phyloP scores from a whole-genome alignment of 768 basidiomycete genomes.

The Paxillus ammoniavirescens region DNA sequence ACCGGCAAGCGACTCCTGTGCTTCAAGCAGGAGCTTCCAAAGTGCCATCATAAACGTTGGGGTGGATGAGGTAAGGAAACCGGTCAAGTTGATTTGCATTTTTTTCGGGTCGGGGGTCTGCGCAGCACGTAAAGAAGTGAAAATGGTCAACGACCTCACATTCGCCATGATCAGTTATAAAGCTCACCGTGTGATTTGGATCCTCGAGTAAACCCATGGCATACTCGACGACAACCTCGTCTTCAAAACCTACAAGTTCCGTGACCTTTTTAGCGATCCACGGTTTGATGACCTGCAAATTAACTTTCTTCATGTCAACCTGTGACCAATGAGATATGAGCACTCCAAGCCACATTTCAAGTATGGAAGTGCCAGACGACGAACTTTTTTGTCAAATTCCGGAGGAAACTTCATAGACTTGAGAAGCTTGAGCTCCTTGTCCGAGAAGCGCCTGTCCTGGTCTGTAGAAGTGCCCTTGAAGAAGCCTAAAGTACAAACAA shows the following conservation, averaged over 20 bases:
- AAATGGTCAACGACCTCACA: not conserved
- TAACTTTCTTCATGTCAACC: conserved; percentile 97
- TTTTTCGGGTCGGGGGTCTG: conserved; percentile 90
- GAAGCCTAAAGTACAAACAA: conserved; percentile 50
- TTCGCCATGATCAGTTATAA: not conserved
- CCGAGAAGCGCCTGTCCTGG: conserved; percentile 90
- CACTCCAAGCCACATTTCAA: not conserved
- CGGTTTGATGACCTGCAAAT: conserved; percentile 84
- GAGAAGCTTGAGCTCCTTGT: conserved; percentile 90
- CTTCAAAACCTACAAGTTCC: conserved; percentile 90
- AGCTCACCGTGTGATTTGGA: conserved; percentile 70
- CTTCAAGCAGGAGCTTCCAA: conserved; percentile 92
- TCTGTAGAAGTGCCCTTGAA: conserved; percentile 91
- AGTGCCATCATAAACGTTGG: conserved; percentile 82
- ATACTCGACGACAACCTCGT: conserved; percentile 96
- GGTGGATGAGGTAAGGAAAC: conserved; percentile 89
- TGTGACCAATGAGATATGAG: conserved; percentile 23
- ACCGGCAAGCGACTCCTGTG: conserved; percentile 84
- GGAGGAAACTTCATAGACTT: conserved; percentile 89
- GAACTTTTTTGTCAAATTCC: conserved; percentile 84
- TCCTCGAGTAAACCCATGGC: conserved; percentile 94
- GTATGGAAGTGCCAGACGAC: not conserved
- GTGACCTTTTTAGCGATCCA: conserved; percentile 95
- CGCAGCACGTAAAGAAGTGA: not conserved
- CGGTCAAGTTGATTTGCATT: conserved; percentile 93